Base-by-base conservation (phyloP, 371 early-diverging fungal genomes). In the Apophysomyces elegans region DNA sequence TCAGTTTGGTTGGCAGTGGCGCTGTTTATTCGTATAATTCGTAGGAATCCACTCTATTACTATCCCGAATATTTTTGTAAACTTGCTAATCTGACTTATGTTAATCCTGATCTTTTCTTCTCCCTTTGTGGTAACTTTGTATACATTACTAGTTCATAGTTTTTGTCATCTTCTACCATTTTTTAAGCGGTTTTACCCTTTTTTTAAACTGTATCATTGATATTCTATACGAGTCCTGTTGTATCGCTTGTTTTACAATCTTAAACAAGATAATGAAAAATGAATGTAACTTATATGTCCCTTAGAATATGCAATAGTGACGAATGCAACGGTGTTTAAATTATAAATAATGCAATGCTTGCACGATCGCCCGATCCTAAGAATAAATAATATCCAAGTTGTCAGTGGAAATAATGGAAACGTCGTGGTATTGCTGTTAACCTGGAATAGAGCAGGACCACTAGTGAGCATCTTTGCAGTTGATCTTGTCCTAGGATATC, bases 111-210 rank as follows among this genome's bases (percentile, higher is more conserved):
- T 7, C 37, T 5, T 14, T 6, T 16, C 8, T 35, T 21, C 50
- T 18, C 21, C 21, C 21, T 50, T 21, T 21, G 21, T 9, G 21
- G 9, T 9, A 16, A 50, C 54, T n/a, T 50, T 50, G 54, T 50
- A 50, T 26, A 50, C 54, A 50, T 50, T 50, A 50, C 5, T 26
- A n/a, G 21, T 50, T 7, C 54, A 50, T 50, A n/a, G 54, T 21
- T 11, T 21, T 26, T 8, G 54, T 21, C 21, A 50, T 26, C 21
- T 21, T 9, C 54, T 21, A 4, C 21, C 21, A 26, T 50, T 26
- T 26, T 50, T 50, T 50, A 50, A 26, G 16, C 21, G 35, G 26
- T 39, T 18, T 59, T 72, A 37, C 18, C 63, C 8, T 38, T 37
- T 9, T 56, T 32, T 32, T 6, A 37, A 32, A 26, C 21, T 50